Conservation (phyloP, 208 protist genomes). For the Leishmania turanica region DNA sequence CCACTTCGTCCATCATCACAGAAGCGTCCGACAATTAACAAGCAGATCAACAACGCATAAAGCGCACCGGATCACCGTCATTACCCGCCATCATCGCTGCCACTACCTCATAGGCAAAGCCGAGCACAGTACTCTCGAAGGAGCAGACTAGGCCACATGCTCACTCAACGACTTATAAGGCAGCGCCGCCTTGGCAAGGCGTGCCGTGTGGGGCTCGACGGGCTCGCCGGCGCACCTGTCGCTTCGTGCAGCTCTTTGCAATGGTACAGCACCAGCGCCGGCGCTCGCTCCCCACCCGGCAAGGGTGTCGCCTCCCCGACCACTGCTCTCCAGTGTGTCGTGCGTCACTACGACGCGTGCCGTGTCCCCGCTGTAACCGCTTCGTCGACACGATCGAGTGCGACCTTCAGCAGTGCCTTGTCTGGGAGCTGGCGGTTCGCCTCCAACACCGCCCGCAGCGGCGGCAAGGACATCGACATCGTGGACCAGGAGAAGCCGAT, state of each 20-base stretch:
- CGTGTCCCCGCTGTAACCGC: not conserved
- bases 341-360: not conserved
- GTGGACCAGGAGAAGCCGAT: conserved; percentile 65
- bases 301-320: not conserved
- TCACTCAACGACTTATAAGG: not conserved
- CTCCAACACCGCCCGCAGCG: conserved; percentile 44
- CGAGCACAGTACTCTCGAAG: not conserved
- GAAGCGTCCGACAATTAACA: not conserved
- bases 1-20: not conserved
- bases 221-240: not conserved
- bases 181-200: not conserved
- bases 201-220: not conserved
- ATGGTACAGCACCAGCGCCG: not conserved
- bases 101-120: not conserved
- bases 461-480: conserved; percentile 74
- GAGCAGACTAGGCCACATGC: not conserved
- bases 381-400: too few relatives aligned
- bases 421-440: conserved; percentile 16
- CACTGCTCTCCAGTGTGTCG: not conserved
- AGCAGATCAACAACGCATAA: too few relatives aligned
- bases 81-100: not conserved
- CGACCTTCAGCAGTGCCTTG: not conserved
- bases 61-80: not conserved
- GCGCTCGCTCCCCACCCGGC: not conserved
- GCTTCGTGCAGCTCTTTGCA: conserved; percentile 1